phyloP scores from a whole-genome alignment of 1,284 basidiomycete species.

The Rugosomyces carneus region DNA sequence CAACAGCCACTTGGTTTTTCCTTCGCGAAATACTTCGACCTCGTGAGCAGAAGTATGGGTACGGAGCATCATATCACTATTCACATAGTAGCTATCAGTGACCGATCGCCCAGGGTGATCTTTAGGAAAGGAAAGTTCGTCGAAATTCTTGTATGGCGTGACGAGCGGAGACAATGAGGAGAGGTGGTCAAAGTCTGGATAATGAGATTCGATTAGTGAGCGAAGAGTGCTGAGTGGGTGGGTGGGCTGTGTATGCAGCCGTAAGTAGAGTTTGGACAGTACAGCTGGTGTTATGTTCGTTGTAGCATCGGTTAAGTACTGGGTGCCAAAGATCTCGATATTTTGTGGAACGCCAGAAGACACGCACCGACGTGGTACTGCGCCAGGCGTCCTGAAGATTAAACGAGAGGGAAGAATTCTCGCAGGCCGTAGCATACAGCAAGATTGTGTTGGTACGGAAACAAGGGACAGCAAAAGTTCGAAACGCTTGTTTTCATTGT shows the following conservation, averaged over 20 bases:
- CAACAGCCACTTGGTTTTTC: slow-evolving; percentile 81
- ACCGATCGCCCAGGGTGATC: slow-evolving; percentile 91
- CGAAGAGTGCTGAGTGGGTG: slow-evolving; percentile 91
- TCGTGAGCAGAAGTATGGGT: slow-evolving; percentile 99
- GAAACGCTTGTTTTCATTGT: too few species aligned
- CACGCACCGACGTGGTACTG: slow-evolving; percentile 8
- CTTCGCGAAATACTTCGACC: slow-evolving; percentile 81
- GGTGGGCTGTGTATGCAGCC: slow-evolving; percentile 68
- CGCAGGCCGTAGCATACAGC: slow-evolving; percentile 12
- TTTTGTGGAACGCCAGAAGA: slow-evolving; percentile 15
- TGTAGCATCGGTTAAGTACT: slow-evolving; percentile 67
- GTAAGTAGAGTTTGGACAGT: slow-evolving; percentile 64
- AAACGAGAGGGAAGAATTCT: slow-evolving; percentile 9
- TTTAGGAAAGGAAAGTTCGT: slow-evolving; percentile 88
- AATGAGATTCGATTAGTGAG: slow-evolving; percentile 80
- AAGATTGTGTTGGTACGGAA: background rate
- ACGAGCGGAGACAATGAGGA: slow-evolving; percentile 85
- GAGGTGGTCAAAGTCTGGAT: slow-evolving; percentile 61
- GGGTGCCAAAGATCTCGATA: slow-evolving; percentile 47
- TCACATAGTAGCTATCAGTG: slow-evolving; percentile 96
- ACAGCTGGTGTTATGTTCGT: slow-evolving; percentile 89
- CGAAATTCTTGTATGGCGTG: slow-evolving; percentile 91
- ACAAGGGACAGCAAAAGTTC: slow-evolving; percentile 1
- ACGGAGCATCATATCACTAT: slow-evolving; percentile 84
- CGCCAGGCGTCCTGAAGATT: slow-evolving; percentile 1